phyloP scores from a whole-genome alignment of 495 filamentous ascomycete species.

The Diplogelasinospora grovesii region DNA sequence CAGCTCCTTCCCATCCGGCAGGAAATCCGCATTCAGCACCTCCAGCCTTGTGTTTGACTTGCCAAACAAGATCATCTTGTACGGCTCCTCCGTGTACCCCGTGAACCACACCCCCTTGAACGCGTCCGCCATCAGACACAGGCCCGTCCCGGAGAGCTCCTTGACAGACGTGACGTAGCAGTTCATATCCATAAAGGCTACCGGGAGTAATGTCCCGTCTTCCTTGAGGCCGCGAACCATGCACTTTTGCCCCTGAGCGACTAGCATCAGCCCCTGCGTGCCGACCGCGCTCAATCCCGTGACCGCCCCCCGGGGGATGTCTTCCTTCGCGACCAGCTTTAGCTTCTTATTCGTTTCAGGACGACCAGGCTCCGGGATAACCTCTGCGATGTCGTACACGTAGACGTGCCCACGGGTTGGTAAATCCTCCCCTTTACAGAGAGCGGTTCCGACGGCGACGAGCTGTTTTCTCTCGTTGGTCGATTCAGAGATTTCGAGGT shows the following conservation, averaged over 20 bases:
- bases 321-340: slow-evolving; percentile 80
- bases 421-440: slow-evolving; percentile 81
- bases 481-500: slow-evolving; percentile 82
- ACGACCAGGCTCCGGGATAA: slow-evolving; percentile 79
- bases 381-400: slow-evolving; percentile 84
- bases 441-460: slow-evolving; percentile 77
- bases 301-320: slow-evolving; percentile 83
- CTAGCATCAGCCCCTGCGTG: slow-evolving; percentile 85
- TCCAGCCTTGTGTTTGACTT: slow-evolving; percentile 71
- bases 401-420: slow-evolving; percentile 78
- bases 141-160: slow-evolving; percentile 71
- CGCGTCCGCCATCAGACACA: slow-evolving; percentile 80
- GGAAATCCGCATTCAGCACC: slow-evolving; percentile 76
- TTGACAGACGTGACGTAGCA: slow-evolving; percentile 80
- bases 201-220: slow-evolving; percentile 81
- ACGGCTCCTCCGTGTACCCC: slow-evolving; percentile 91
- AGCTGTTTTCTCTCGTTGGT: slow-evolving; percentile 78
- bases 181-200: slow-evolving; percentile 97
- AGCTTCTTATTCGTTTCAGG: slow-evolving; percentile 80
- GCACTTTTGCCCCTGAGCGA: slow-evolving; percentile 92
- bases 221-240: slow-evolving; percentile 96
- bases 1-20: slow-evolving; percentile 78
- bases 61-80: slow-evolving; percentile 89
- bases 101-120: slow-evolving; percentile 92
- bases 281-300: slow-evolving; percentile 81